phyloP scores from a whole-genome alignment of 495 filamentous ascomycete species.

The Penicillium pulvis region DNA sequence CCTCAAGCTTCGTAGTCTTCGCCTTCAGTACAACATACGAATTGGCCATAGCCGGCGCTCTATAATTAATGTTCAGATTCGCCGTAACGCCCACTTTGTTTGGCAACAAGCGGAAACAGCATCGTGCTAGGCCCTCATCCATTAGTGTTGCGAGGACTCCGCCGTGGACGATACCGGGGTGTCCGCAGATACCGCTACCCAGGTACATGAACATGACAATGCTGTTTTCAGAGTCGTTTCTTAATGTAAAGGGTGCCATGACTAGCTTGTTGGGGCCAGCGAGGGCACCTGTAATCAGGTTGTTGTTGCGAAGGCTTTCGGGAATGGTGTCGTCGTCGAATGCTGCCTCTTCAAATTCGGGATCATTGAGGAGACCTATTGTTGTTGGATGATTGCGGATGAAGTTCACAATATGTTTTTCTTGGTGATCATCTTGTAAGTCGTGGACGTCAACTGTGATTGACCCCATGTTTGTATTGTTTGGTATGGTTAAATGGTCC shows the following conservation, averaged over 20 bases:
- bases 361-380: slow-evolving; percentile 59
- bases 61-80: slow-evolving; percentile 84
- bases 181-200: slow-evolving; percentile 77
- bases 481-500: not conserved
- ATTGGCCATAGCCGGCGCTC: slow-evolving; percentile 68
- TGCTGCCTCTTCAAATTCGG: slow-evolving; percentile 68
- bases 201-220: slow-evolving; percentile 75
- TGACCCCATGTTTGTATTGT: not conserved
- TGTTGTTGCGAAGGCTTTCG: slow-evolving; percentile 59
- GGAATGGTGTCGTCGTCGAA: slow-evolving; percentile 79
- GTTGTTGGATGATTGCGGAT: slow-evolving; percentile 76
- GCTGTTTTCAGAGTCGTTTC: slow-evolving; percentile 63
- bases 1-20: slow-evolving; percentile 80
- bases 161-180: slow-evolving; percentile 86
- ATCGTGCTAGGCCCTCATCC: slow-evolving; percentile 84
- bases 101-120: slow-evolving; percentile 83
- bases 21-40: slow-evolving; percentile 75
- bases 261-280: slow-evolving; percentile 69
- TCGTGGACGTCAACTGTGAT: not conserved
- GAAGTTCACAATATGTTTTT: slow-evolving; percentile 56
- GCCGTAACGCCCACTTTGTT: slow-evolving; percentile 87
- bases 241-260: slow-evolving; percentile 76
- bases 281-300: slow-evolving; percentile 77
- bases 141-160: slow-evolving; percentile 85
- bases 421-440: not conserved